Percentiles rank a stretch among this genome's conserved stretches.
phyloP scores from a whole-genome alignment of 2,329 filamentous ascomycete genomes.

The Talaromyces funiculosus region DNA sequence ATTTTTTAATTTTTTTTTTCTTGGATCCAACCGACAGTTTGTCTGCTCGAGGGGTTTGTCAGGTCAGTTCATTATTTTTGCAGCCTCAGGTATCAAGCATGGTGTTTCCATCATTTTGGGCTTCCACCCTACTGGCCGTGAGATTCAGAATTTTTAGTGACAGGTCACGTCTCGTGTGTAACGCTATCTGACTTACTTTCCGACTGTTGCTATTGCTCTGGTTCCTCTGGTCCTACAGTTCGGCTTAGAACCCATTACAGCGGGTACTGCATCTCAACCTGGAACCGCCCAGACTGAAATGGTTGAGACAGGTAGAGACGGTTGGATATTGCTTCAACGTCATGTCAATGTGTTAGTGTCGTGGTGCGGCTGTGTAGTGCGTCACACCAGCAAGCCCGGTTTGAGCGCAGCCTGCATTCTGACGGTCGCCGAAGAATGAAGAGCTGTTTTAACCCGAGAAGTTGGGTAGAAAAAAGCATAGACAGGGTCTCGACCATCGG shows the following conservation, averaged over 20 bases:
- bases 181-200: background rate
- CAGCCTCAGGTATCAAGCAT: background rate
- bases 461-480: background rate
- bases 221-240: background rate
- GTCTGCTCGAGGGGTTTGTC: background rate
- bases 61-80: background rate
- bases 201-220: background rate
- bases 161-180: background rate
- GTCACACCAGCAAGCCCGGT: background rate
- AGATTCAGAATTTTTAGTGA: background rate
- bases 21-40: background rate
- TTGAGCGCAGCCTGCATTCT: background rate
- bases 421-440: background rate
- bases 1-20: background rate
- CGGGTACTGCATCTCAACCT: background rate
- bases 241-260: background rate
- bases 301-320: background rate
- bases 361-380: background rate
- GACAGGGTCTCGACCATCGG: background rate
- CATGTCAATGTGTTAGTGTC: background rate
- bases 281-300: background rate
- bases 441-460: background rate
- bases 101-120: slow-evolving; percentile 8
- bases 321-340: background rate
- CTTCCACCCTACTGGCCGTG: background rate